Evolutionary conservation across 345 rosid genomes (phyloP).

Genomic region (Eucalyptus sp.): DNA sequence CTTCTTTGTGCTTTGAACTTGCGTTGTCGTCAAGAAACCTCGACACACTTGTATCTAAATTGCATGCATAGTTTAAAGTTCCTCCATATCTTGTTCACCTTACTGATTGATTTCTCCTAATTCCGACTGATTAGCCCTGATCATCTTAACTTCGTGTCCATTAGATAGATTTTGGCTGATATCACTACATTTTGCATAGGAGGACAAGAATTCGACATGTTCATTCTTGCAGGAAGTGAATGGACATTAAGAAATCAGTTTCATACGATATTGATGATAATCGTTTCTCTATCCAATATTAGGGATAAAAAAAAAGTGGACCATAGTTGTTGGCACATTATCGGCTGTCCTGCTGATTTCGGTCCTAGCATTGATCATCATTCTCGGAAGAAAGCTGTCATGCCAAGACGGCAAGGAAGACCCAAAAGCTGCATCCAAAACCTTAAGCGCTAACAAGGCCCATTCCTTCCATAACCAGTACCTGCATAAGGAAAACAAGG

Average conservation of each 20-base stretch:
- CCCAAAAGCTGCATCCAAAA: constrained; percentile 17
- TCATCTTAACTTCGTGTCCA: neutral
- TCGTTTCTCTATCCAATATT: neutral
- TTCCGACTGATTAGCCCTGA: neutral
- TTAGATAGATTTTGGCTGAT: neutral
- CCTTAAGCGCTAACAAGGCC: constrained; percentile 10
- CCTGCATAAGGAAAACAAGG: constrained; percentile 10
- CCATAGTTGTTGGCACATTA: constrained; percentile 9
- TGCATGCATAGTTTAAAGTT: neutral
- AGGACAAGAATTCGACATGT: neutral
- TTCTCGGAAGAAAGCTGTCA: constrained; percentile 7
- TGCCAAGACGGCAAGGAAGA: neutral
- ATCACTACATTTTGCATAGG: neutral
- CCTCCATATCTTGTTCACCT: neutral
- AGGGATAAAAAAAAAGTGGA: constrained; percentile 16
- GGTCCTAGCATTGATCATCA: constrained; percentile 1
- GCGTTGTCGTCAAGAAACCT: neutral
- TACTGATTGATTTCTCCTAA: neutral
- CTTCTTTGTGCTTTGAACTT: neutral
- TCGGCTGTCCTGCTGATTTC: constrained; percentile 14
- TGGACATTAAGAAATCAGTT: neutral
- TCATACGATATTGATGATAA: neutral
- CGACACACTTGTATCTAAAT: neutral
- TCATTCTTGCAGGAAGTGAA: neutral
- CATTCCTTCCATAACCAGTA: constrained; percentile 12